Conservation (phyloP, 208 protist genomes). For the Wallacemonas rigidus region DNA sequence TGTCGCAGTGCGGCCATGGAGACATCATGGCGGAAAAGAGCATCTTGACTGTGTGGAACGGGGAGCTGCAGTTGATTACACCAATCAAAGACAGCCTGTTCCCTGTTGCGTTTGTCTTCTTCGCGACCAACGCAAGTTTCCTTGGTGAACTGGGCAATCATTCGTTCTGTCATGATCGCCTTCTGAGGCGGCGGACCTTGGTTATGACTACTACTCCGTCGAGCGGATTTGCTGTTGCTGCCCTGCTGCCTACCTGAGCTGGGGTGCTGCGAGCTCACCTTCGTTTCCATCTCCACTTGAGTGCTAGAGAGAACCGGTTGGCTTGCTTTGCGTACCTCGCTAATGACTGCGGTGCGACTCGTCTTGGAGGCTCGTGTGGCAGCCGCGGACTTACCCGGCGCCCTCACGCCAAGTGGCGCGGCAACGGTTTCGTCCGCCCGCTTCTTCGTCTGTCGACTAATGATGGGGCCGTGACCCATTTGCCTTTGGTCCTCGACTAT, state of each 20-base stretch:
- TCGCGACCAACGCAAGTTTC: neutral
- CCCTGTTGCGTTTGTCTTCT: constrained; percentile 11
- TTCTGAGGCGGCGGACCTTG: neutral
- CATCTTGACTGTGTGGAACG: constrained; percentile 18
- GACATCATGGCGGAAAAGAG: constrained; percentile 23
- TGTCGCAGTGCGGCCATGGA: constrained; percentile 30
- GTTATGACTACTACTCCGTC: neutral
- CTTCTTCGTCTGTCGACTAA: neutral
- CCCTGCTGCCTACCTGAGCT: neutral
- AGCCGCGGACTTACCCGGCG: neutral
- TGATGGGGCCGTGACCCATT: constrained; percentile 15
- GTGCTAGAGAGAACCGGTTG: constrained; percentile 2
- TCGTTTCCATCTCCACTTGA: constrained; percentile 11
- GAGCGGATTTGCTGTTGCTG: neutral
- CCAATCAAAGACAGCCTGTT: constrained; percentile 10
- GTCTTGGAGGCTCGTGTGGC: neutral
- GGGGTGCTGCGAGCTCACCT: constrained; percentile 1
- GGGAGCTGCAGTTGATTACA: constrained; percentile 13
- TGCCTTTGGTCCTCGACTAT: too few species aligned
- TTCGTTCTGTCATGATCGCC: constrained; percentile 14
- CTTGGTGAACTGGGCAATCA: constrained; percentile 14
- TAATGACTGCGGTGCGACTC: neutral
- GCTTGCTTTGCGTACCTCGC: neutral
- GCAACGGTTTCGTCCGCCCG: neutral
- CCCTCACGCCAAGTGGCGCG: neutral